Conservation (phyloP, 176 grass and related monocot species). For the Eremochloa ophiuroides region DNA sequence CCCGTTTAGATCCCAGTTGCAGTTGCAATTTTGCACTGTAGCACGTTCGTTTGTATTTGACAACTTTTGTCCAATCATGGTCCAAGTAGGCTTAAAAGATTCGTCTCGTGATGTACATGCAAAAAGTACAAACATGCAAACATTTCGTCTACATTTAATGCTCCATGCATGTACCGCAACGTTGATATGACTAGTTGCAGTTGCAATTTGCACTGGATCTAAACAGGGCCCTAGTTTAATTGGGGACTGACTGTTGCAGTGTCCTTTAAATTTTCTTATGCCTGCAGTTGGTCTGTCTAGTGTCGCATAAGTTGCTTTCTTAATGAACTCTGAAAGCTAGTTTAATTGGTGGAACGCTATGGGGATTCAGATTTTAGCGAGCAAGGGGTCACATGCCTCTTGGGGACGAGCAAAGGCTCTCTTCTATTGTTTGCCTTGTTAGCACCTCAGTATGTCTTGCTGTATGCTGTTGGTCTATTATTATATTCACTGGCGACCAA, state of each 20-base stretch:
- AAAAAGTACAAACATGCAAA: too few species aligned
- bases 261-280: not conserved
- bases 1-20: too few species aligned
- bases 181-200: too few species aligned
- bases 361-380: not conserved
- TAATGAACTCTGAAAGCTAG: not conserved
- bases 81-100: too few species aligned
- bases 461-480: not conserved
- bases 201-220: too few species aligned
- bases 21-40: too few species aligned
- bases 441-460: not conserved
- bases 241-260: not conserved
- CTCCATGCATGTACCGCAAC: too few species aligned
- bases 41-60: too few species aligned
- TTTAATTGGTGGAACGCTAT: not conserved
- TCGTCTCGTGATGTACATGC: too few species aligned
- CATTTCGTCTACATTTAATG: too few species aligned
- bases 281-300: not conserved
- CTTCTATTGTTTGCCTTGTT: not conserved
- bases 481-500: not conserved
- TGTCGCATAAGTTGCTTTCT: not conserved
- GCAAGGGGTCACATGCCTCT: constrained; percentile 19
- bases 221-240: too few species aligned
- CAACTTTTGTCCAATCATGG: too few species aligned
- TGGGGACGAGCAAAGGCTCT: constrained; percentile 10